These are phyloP conservation scores for Metschnikowia gelsemii DNA, from an alignment of 805 yeast species.

Conservation along the genomic window DNA sequence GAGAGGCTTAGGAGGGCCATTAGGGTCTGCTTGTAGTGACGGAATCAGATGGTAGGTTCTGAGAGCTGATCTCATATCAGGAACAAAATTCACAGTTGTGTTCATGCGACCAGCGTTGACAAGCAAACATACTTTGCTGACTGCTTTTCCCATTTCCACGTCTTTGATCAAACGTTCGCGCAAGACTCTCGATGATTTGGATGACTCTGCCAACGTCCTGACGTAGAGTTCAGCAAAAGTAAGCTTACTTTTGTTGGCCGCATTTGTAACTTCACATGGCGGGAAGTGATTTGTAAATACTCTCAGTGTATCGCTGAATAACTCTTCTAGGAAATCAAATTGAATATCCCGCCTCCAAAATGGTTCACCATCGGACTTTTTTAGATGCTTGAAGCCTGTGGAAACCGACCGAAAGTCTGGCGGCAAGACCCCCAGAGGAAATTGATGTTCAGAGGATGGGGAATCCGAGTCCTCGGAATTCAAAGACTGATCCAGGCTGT, in stretches of 20 bases:
- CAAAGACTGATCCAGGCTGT: slow-evolving; percentile 1
- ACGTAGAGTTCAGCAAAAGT: slow-evolving; percentile 85
- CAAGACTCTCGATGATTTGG: slow-evolving; percentile 78
- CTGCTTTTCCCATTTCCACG: slow-evolving; percentile 61
- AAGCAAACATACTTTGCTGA: slow-evolving; percentile 77
- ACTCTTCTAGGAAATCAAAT: slow-evolving; percentile 64
- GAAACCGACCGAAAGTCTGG: slow-evolving; percentile 16
- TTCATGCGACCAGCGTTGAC: slow-evolving; percentile 93
- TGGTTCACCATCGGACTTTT: slow-evolving; percentile 90
- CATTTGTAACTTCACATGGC: slow-evolving; percentile 37
- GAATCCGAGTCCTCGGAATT: slow-evolving; percentile 1
- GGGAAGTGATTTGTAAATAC: slow-evolving; percentile 69
- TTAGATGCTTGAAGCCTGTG: slow-evolving; percentile 57
- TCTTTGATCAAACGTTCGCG: slow-evolving; percentile 72
- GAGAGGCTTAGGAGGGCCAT: slow-evolving; percentile 58
- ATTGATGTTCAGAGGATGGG: background rate
- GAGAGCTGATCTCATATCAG: slow-evolving; percentile 91
- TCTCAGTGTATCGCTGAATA: slow-evolving; percentile 61
- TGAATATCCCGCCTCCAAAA: slow-evolving; percentile 87
- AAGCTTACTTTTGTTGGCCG: slow-evolving; percentile 44
- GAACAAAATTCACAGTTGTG: slow-evolving; percentile 91
- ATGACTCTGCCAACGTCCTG: slow-evolving; percentile 75
- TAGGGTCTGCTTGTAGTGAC: slow-evolving; percentile 70
- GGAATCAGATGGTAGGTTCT: slow-evolving; percentile 95
- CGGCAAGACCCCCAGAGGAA: slow-evolving; percentile 11